Conservation (phyloP, 495 filamentous ascomycete species). For the Tricharina praecox region DNA sequence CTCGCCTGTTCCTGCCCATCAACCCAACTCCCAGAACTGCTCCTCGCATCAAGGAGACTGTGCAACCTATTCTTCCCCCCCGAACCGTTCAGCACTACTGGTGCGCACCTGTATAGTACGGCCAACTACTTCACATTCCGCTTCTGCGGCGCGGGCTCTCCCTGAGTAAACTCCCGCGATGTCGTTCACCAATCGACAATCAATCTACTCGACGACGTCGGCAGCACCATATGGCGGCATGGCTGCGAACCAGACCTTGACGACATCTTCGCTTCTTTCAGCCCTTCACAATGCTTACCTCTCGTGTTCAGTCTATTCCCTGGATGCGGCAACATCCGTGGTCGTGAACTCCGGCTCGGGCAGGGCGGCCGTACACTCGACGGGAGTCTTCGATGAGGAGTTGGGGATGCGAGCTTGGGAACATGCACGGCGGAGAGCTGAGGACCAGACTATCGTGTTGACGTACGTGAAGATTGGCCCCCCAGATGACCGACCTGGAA, state of each 20-base stretch:
- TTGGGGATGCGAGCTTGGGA: slow-evolving; percentile 82
- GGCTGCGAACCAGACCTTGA: slow-evolving; percentile 42
- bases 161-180: slow-evolving; percentile 27
- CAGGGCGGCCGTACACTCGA: slow-evolving; percentile 28
- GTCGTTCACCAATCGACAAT: slow-evolving; percentile 57
- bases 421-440: slow-evolving; percentile 82
- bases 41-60: too few relatives aligned
- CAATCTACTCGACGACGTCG: slow-evolving; percentile 67
- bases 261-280: slow-evolving; percentile 82
- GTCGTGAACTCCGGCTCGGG: slow-evolving; percentile 68
- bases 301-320: slow-evolving; percentile 57
- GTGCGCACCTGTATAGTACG: too few relatives aligned
- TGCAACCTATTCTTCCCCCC: too few relatives aligned
- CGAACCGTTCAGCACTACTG: too few relatives aligned
- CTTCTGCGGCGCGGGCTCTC: too few relatives aligned
- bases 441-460: slow-evolving; percentile 85
- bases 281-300: slow-evolving; percentile 77
- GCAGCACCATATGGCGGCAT: slow-evolving; percentile 35
- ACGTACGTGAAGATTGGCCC: slow-evolving; percentile 47
- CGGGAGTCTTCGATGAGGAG: slow-evolving; percentile 64
- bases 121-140: too few relatives aligned
- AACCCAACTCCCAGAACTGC: too few relatives aligned
- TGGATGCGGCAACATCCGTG: slow-evolving; percentile 81
- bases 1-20: too few relatives aligned
- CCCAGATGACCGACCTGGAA: too few relatives aligned